A percentile compares a stretch with the other conserved stretches of the same genome.
These are phyloP conservation scores for Micromonas pusilla DNA, from an alignment of 139 green algal genomes.

Conservation along the genomic window DNA sequence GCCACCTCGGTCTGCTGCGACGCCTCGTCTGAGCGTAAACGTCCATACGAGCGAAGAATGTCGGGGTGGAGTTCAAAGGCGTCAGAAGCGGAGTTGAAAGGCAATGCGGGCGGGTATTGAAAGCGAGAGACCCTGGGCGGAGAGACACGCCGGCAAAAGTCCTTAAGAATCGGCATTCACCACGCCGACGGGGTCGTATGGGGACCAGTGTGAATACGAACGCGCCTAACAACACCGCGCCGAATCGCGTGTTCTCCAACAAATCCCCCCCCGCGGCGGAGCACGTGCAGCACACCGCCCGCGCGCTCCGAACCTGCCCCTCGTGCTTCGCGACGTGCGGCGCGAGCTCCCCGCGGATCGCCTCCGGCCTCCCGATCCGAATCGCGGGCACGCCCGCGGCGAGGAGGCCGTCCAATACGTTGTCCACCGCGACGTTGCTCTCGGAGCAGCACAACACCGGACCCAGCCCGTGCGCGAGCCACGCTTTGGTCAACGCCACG, in stretches of 20 bases:
- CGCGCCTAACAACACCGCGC: conserved; percentile 79
- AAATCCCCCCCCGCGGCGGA: conserved; percentile 33
- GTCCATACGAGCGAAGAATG: too few species aligned
- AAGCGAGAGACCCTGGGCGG: too few species aligned
- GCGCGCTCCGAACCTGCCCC: conserved; percentile 7
- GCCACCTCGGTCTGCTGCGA: conserved; percentile 77
- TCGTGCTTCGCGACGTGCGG: not conserved
- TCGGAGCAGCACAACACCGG: conserved; percentile 12
- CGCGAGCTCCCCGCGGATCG: not conserved
- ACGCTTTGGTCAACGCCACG: not conserved
- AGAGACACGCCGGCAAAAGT: too few species aligned
- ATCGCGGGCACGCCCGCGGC: conserved; percentile 55
- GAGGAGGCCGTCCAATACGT: conserved; percentile 71
- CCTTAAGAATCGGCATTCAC: too few species aligned
- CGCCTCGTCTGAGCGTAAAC: conserved; percentile 91
- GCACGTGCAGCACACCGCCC: conserved; percentile 42
- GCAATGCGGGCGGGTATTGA: too few species aligned
- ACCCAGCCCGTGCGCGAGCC: not conserved
- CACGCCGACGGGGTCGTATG: too few species aligned
- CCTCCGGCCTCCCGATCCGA: conserved; percentile 57
- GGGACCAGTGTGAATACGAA: too few species aligned
- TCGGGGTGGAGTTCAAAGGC: too few species aligned
- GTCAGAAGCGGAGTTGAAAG: too few species aligned
- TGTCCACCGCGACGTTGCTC: conserved; percentile 67
- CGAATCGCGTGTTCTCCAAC: conserved; percentile 47